phyloP scores from a whole-genome alignment of 2,329 filamentous ascomycete species.

The Alternaria panax region DNA sequence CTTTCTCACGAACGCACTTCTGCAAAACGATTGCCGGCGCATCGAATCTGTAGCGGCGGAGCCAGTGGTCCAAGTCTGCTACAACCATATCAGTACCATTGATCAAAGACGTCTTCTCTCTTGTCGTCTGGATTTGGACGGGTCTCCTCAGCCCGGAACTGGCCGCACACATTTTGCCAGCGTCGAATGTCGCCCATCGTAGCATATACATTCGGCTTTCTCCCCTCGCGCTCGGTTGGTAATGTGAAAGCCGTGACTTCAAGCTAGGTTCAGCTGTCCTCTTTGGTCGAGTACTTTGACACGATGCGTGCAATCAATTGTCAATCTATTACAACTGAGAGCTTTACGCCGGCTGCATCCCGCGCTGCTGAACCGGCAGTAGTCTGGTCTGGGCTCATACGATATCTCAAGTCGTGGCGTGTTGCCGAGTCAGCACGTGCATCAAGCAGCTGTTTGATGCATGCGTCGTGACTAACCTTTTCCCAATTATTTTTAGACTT shows the following conservation, averaged over 20 bases:
- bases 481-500: slow-evolving; percentile 41
- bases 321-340: slow-evolving; percentile 40
- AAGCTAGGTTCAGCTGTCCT: slow-evolving; percentile 13
- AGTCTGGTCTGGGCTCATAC: slow-evolving; percentile 36
- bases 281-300: slow-evolving; percentile 28
- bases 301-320: slow-evolving; percentile 42
- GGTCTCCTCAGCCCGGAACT: neutral
- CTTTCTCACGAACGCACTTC: neutral
- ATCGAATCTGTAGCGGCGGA: neutral
- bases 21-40: neutral
- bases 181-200: neutral
- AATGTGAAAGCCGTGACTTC: neutral
- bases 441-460: slow-evolving; percentile 14
- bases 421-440: slow-evolving; percentile 18
- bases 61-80: neutral
- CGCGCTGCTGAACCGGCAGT: slow-evolving; percentile 23
- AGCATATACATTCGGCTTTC: neutral
- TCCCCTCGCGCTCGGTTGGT: neutral
- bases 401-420: slow-evolving; percentile 15
- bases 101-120: neutral
- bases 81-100: neutral
- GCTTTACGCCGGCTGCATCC: slow-evolving; percentile 30
- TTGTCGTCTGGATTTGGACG: neutral
- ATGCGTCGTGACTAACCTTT: slow-evolving; percentile 22
- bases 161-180: neutral